Percentiles rank a stretch among this genome's conserved stretches.
phyloP scores from a whole-genome alignment of 2,329 filamentous ascomycete genomes.

The Exophiala bonariae region DNA sequence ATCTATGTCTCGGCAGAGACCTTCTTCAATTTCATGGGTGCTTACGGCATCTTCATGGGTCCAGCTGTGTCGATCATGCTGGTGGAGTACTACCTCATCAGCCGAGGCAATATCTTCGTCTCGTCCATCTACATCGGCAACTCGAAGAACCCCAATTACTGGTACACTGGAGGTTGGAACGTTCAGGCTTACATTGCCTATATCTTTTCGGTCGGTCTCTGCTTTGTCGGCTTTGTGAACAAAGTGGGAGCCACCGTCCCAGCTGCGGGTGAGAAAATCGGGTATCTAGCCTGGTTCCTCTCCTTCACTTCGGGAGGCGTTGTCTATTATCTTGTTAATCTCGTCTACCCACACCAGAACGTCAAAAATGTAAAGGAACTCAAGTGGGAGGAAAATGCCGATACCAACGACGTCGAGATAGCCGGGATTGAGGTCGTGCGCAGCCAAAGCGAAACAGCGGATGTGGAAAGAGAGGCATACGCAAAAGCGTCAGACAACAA shows the following conservation, averaged over 20 bases:
- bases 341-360: background rate
- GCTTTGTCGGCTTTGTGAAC: slow-evolving; percentile 44
- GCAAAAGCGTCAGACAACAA: too few relatives aligned
- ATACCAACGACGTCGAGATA: too few relatives aligned
- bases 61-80: slow-evolving; percentile 44
- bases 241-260: slow-evolving; percentile 37
- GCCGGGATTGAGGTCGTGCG: too few relatives aligned
- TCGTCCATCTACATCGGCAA: slow-evolving; percentile 35
- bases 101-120: slow-evolving; percentile 37
- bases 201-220: slow-evolving; percentile 28
- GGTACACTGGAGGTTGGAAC: slow-evolving; percentile 38
- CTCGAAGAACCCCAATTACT: slow-evolving; percentile 31
- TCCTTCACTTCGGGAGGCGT: too few relatives aligned
- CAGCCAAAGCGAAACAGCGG: too few relatives aligned
- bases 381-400: too few relatives aligned
- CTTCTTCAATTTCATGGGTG: slow-evolving; percentile 43
- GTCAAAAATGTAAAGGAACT: background rate
- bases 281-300: background rate
- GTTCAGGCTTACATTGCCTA: slow-evolving; percentile 23
- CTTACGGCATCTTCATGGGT: slow-evolving; percentile 36
- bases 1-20: slow-evolving; percentile 32
- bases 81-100: slow-evolving; percentile 44
- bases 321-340: background rate
- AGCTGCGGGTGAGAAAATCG: background rate
- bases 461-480: too few relatives aligned